phyloP scores from a whole-genome alignment of 768 basidiomycete genomes.

The Suillus sp. region DNA sequence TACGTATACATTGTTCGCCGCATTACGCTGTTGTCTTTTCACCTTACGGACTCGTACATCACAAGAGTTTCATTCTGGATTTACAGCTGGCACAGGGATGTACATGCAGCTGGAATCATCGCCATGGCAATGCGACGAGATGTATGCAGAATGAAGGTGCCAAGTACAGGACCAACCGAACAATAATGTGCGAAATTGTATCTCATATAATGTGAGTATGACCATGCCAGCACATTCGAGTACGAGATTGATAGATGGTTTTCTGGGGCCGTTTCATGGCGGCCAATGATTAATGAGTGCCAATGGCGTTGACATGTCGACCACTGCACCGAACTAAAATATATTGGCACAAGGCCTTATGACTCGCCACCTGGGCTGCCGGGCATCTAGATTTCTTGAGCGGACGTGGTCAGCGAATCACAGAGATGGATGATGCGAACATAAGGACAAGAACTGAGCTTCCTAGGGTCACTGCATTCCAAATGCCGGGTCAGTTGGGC shows the following conservation, averaged over 20 bases:
- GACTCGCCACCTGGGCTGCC: neutral
- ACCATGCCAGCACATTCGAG: neutral
- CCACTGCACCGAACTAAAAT: neutral
- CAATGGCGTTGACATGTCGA: neutral
- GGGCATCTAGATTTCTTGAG: slow-evolving; percentile 23
- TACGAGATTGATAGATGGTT: neutral
- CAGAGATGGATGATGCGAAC: slow-evolving; percentile 78
- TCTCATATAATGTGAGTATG: neutral
- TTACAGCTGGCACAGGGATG: neutral
- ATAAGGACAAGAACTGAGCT: slow-evolving; percentile 78
- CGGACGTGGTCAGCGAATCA: slow-evolving; percentile 48
- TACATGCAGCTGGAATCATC: neutral
- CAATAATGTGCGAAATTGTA: neutral
- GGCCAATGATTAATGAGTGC: neutral
- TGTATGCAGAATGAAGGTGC: too few relatives aligned
- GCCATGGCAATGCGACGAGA: neutral
- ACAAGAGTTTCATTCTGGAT: neutral
- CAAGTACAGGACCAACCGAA: too few relatives aligned
- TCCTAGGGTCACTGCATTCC: slow-evolving; percentile 72
- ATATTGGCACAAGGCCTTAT: neutral
- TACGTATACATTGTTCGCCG: neutral
- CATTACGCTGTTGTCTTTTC: neutral
- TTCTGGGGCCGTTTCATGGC: neutral
- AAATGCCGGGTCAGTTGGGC: slow-evolving; percentile 1
- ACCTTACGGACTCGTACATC: neutral